phyloP scores from a whole-genome alignment of 257 asterid species.

The Gentiana dahurica region DNA sequence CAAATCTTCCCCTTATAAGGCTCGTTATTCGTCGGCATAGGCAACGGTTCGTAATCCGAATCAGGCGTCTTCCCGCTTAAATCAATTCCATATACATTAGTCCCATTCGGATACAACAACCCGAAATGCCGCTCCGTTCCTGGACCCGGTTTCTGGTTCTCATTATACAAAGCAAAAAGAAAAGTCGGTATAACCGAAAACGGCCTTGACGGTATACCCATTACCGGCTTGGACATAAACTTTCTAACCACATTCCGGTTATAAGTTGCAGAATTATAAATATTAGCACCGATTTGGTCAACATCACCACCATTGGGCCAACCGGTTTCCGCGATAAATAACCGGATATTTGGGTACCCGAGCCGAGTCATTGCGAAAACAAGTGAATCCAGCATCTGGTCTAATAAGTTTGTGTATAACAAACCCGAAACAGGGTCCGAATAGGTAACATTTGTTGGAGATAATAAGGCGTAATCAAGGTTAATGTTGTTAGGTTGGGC shows the following conservation, averaged over 20 bases:
- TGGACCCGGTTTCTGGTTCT: slow-evolving; percentile 65
- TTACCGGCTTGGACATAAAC: slow-evolving; percentile 38
- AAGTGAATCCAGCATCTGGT: slow-evolving; percentile 74
- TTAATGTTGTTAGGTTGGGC: slow-evolving; percentile 39
- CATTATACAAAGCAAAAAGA: slow-evolving; percentile 73
- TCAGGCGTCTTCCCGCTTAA: slow-evolving; percentile 48
- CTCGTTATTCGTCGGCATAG: slow-evolving; percentile 42
- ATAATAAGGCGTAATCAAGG: slow-evolving; percentile 60
- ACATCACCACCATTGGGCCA: slow-evolving; percentile 81
- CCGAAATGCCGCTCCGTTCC: slow-evolving; percentile 95
- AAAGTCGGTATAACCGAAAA: slow-evolving; percentile 41
- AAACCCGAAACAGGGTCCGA: slow-evolving; percentile 63
- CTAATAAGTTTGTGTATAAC: slow-evolving; percentile 50
- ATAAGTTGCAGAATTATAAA: slow-evolving; percentile 73
- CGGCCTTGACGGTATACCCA: slow-evolving; percentile 70
- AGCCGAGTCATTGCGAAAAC: slow-evolving; percentile 55
- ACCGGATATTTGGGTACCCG: slow-evolving; percentile 63
- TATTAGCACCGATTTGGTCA: slow-evolving; percentile 62
- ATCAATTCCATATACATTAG: slow-evolving; percentile 60
- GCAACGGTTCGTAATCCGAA: slow-evolving; percentile 32
- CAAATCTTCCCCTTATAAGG: slow-evolving; percentile 48
- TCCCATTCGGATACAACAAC: slow-evolving; percentile 60
- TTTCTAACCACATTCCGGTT: slow-evolving; percentile 63
- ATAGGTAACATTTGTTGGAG: slow-evolving; percentile 36
- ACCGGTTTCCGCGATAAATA: slow-evolving; percentile 83